A percentile compares a stretch with the other conserved stretches of the same genome.
These are phyloP conservation scores for Ochromonas danica DNA, from an alignment of 108 stramenopile genomes.

Conservation along the genomic window DNA sequence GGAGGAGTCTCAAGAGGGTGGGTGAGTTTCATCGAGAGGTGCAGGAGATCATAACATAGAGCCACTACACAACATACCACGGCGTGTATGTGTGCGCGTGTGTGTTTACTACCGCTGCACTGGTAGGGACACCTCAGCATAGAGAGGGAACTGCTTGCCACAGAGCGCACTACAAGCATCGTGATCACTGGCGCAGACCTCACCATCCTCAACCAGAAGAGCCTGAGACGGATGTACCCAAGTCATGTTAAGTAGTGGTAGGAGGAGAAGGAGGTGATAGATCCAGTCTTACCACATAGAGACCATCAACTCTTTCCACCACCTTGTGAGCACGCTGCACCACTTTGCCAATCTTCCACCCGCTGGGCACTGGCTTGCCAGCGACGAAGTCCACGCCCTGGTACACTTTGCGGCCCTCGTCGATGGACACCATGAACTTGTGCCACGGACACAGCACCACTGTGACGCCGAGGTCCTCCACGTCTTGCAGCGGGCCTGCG, in stretches of 20 bases:
- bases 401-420: constrained; percentile 21
- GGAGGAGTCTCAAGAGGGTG: too few relatives aligned
- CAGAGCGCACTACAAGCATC: constrained; percentile 33
- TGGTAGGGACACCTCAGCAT: too few relatives aligned
- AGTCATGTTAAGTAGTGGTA: not conserved
- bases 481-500: not conserved
- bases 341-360: constrained; percentile 29
- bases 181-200: not conserved
- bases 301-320: not conserved
- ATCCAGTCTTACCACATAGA: constrained; percentile 17
- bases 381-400: not conserved
- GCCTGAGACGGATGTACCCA: not conserved
- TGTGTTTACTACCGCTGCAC: too few relatives aligned
- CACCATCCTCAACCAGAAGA: not conserved
- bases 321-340: constrained; percentile 27
- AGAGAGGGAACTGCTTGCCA: not conserved
- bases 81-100: too few relatives aligned
- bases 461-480: constrained; percentile 23
- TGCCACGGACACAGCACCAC: constrained; percentile 38
- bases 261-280: not conserved
- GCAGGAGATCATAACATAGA: too few relatives aligned
- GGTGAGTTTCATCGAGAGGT: too few relatives aligned
- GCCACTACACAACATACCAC: too few relatives aligned
- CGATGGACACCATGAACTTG: constrained; percentile 32
- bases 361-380: not conserved